phyloP scores from a whole-genome alignment of 2,329 filamentous ascomycete genomes.

The Xylariaceae sp. region DNA sequence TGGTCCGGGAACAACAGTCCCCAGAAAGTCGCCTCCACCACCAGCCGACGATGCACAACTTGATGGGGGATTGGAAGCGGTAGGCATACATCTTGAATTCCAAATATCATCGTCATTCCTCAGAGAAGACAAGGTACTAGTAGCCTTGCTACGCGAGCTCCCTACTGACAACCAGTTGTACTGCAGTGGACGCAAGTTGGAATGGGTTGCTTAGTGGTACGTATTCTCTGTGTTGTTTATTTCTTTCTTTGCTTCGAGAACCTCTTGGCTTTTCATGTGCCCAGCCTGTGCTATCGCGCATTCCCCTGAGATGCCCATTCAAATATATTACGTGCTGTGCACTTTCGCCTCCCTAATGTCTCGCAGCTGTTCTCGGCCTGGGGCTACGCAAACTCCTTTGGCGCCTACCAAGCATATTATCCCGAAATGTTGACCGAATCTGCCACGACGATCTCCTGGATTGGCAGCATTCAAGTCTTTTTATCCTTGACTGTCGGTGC shows the following conservation, averaged over 20 bases:
- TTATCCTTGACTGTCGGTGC: conserved; percentile 39
- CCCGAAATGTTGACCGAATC: conserved; percentile 30
- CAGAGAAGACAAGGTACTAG: background rate
- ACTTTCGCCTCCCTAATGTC: background rate
- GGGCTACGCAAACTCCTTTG: conserved; percentile 43
- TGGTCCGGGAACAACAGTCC: conserved; percentile 27
- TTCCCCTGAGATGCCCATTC: background rate
- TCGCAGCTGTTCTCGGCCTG: conserved; percentile 37
- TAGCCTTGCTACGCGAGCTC: background rate
- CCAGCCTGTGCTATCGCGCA: background rate
- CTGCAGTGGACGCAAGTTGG: conserved; percentile 33
- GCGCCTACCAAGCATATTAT: conserved; percentile 43
- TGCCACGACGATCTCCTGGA: conserved; percentile 39
- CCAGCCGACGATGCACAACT: conserved; percentile 6
- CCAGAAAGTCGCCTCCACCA: conserved; percentile 30
- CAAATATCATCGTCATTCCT: background rate
- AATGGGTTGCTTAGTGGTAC: conserved; percentile 33
- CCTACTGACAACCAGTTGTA: background rate
- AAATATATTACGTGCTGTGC: background rate
- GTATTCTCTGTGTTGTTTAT: background rate
- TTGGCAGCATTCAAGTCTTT: conserved; percentile 41
- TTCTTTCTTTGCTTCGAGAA: background rate
- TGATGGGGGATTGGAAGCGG: conserved; percentile 29
- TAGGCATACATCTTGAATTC: conserved; percentile 11
- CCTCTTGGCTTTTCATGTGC: background rate